Evolutionary conservation across 1,139 yeast genomes (phyloP).

Genomic region (Geotrichum restrictum): DNA sequence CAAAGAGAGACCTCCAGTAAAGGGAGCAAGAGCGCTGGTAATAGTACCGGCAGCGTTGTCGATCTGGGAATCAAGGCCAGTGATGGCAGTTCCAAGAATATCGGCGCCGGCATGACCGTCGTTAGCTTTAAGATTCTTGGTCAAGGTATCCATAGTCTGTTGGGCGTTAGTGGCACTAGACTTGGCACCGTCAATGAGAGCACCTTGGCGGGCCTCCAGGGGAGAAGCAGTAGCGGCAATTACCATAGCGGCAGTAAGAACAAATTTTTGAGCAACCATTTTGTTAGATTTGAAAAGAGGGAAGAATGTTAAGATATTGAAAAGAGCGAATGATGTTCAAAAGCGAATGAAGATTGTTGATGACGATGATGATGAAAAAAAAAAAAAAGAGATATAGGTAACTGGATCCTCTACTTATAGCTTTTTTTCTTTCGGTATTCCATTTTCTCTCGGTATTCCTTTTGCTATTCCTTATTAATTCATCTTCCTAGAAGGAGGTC

Average conservation of each 20-base stretch:
- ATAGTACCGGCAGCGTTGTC: no score
- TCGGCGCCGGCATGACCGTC: constrained; percentile 25
- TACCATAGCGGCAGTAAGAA: background rate
- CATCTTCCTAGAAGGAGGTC: no score
- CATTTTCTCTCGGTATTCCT: no score
- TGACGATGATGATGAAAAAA: background rate
- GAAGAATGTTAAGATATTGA: background rate
- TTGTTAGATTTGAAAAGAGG: background rate
- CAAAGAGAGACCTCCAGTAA: no score
- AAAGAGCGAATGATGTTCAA: constrained; percentile 1
- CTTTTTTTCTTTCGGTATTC: background rate
- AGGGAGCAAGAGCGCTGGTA: no score
- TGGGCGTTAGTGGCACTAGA: no score
- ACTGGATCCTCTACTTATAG: background rate
- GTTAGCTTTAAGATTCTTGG: constrained; percentile 20
- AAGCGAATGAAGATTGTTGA: background rate
- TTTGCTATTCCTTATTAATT: no score
- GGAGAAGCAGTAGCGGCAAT: constrained; percentile 6
- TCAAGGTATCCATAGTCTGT: constrained; percentile 25
- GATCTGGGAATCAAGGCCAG: no score
- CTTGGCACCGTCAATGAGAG: constrained; percentile 17
- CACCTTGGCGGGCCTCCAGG: constrained; percentile 2
- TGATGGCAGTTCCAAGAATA: constrained; percentile 8
- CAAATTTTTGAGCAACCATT: constrained; percentile 4
- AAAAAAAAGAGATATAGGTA: background rate